Conservation (phyloP, 1,284 basidiomycete genomes). For the Ceratobasidium sp. region DNA sequence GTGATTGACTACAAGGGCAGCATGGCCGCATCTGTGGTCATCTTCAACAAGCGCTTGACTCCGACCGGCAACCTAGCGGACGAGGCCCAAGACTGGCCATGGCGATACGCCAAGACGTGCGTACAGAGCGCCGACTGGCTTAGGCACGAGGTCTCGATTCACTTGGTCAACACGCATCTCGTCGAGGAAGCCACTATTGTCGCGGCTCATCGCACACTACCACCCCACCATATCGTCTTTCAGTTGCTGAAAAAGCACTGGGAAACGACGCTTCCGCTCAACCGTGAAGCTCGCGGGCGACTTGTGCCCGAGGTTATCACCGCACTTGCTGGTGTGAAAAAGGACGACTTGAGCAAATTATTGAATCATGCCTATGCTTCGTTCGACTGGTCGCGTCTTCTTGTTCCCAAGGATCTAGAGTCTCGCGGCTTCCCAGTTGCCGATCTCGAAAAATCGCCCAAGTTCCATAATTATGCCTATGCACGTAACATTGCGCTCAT, state of each 20-base stretch:
- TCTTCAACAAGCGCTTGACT: constrained; percentile 31
- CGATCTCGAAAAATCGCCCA: constrained; percentile 7
- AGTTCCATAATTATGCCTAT: constrained; percentile 41
- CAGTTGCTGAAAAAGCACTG: constrained; percentile 30
- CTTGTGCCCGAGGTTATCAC: constrained; percentile 29
- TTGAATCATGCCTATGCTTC: constrained; percentile 29
- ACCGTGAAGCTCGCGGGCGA: neutral
- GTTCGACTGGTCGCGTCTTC: constrained; percentile 31
- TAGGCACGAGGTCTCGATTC: constrained; percentile 32
- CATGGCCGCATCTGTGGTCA: constrained; percentile 32
- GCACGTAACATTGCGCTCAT: constrained; percentile 33
- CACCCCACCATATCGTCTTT: constrained; percentile 24
- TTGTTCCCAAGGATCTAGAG: constrained; percentile 35
- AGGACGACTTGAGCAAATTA: neutral
- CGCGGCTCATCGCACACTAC: constrained; percentile 30
- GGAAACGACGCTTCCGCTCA: constrained; percentile 38
- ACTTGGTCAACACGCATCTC: constrained; percentile 32
- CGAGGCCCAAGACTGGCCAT: constrained; percentile 31
- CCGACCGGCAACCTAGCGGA: neutral
- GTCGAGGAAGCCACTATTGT: constrained; percentile 36
- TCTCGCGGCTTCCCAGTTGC: constrained; percentile 29
- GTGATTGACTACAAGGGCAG: constrained; percentile 36
- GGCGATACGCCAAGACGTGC: constrained; percentile 38
- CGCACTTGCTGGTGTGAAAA: constrained; percentile 13
- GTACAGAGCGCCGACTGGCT: constrained; percentile 35